Conservation (phyloP, 495 filamentous ascomycete genomes). For the Xylaria bambusicola region DNA sequence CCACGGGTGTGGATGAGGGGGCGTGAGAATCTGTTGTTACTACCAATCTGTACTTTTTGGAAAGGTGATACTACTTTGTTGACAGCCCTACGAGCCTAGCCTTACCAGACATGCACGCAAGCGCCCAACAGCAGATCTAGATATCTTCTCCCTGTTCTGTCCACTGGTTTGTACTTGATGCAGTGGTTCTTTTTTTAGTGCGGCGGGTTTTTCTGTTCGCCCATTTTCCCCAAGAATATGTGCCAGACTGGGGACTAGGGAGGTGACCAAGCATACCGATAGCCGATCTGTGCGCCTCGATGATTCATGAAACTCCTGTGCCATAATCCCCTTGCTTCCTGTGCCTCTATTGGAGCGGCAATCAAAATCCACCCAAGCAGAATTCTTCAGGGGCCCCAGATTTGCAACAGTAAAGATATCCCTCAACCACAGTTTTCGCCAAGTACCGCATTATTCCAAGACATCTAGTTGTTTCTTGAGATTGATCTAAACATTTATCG, state of each 20-base stretch:
- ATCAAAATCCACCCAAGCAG: background rate
- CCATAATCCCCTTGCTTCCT: background rate
- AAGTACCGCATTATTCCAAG: too few species aligned
- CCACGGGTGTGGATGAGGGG: background rate
- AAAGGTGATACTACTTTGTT: background rate
- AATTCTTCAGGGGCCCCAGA: background rate
- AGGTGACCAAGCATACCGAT: background rate
- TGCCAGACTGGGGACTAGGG: background rate
- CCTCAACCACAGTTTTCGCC: too few species aligned
- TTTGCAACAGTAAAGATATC: too few species aligned
- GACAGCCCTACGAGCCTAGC: conserved; percentile 9
- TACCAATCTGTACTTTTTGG: background rate
- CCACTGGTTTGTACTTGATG: background rate
- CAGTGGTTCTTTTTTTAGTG: too few species aligned
- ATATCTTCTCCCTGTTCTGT: background rate
- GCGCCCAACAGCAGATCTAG: background rate
- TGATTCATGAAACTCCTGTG: background rate
- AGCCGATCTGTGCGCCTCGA: background rate
- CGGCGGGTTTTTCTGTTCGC: background rate
- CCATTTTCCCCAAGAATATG: background rate
- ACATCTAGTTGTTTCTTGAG: too few species aligned
- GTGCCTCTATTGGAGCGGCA: background rate
- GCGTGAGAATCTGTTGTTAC: background rate
- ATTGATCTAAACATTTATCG: too few species aligned
- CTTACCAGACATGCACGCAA: conserved; percentile 4